Evolutionary conservation across 768 basidiomycete species (phyloP).

Genomic region (Agrocybe pediades): DNA sequence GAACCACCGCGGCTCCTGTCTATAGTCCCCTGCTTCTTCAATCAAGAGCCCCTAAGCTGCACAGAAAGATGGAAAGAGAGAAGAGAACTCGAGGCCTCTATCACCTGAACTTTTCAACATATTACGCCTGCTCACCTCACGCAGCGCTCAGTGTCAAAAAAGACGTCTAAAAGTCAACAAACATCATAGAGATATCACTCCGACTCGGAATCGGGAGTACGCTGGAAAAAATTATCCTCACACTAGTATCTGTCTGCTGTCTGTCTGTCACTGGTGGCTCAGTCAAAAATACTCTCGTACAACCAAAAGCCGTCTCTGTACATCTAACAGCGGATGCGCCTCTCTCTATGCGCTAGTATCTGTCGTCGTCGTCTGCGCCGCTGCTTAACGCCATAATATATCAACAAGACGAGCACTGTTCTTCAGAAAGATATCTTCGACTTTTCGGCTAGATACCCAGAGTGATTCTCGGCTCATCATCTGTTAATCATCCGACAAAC

Average conservation of each 20-base stretch:
- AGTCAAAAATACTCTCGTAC: not conserved
- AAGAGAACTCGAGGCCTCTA: not conserved
- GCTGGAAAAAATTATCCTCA: not conserved
- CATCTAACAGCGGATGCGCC: not conserved
- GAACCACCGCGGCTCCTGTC: not conserved
- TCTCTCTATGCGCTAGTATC: not conserved
- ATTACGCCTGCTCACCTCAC: not conserved
- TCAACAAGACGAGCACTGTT: not conserved
- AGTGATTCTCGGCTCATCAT: too few species aligned
- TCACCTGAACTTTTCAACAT: not conserved
- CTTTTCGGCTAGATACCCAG: too few species aligned
- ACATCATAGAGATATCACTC: too few species aligned
- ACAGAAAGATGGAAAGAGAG: not conserved
- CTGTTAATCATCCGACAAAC: too few species aligned
- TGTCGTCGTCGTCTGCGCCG: not conserved
- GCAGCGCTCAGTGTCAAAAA: not conserved
- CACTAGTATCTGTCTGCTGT: not conserved
- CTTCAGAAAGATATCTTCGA: too few species aligned
- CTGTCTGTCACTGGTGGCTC: too few species aligned
- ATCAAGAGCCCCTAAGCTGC: not conserved
- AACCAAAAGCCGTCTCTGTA: not conserved
- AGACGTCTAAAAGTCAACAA: not conserved
- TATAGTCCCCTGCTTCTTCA: not conserved
- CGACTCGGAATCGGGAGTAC: not conserved
- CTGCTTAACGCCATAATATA: not conserved